phyloP scores from a whole-genome alignment of 2,329 filamentous ascomycete species.

The Penicillium sp. region DNA sequence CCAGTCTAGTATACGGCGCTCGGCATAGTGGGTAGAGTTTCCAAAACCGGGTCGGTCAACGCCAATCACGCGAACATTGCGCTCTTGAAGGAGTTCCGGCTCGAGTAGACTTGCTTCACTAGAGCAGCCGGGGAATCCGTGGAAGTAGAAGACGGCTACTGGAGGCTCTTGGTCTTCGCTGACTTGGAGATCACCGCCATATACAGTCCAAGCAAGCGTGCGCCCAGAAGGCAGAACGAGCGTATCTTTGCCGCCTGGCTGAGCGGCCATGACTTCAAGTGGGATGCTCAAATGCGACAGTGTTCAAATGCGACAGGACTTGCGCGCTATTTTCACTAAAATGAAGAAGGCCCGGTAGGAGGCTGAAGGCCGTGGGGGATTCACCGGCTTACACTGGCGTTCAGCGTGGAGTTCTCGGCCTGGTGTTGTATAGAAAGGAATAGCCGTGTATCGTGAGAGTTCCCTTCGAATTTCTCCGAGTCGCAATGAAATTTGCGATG shows the following conservation, averaged over 20 bases:
- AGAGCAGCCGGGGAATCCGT: conserved; percentile 9
- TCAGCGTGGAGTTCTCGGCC: background rate
- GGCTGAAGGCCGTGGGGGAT: background rate
- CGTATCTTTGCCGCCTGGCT: background rate
- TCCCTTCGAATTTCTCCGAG: background rate
- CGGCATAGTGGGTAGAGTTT: conserved; percentile 5
- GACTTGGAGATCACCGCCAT: conserved; percentile 2
- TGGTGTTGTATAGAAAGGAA: background rate
- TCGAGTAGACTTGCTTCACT: conserved; percentile 3
- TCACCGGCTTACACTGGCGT: background rate
- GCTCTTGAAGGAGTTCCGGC: background rate
- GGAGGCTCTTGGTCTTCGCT: background rate
- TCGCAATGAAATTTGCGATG: background rate
- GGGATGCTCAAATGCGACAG: background rate
- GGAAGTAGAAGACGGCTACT: conserved; percentile 8
- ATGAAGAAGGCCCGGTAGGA: background rate
- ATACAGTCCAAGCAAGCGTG: conserved; percentile 7
- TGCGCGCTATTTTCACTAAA: background rate
- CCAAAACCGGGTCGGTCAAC: conserved; percentile 4
- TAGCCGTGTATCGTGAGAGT: background rate
- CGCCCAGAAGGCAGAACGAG: conserved; percentile 9
- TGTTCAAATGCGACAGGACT: background rate
- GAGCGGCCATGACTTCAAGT: background rate
- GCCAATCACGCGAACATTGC: background rate
- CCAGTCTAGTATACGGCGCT: conserved; percentile 14